Conservation (phyloP, 768 basidiomycete genomes). For the Podaxis sp. region DNA sequence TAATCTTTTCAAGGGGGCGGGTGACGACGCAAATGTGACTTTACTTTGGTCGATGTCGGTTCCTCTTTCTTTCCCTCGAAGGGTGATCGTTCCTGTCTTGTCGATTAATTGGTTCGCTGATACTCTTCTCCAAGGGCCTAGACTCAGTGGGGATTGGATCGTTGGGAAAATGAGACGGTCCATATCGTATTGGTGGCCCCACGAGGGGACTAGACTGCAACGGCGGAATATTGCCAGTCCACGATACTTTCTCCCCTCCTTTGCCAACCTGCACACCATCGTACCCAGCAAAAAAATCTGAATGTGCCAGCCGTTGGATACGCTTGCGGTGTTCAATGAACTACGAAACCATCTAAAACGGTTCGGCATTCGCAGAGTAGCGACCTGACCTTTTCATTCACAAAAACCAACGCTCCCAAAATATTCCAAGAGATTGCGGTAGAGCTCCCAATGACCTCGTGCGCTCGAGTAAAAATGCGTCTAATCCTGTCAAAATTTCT, state of each 20-base stretch:
- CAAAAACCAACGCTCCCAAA: constrained; percentile 22
- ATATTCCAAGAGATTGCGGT: constrained; percentile 15
- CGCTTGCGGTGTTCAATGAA: neutral
- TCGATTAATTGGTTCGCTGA: neutral
- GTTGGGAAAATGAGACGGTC: neutral
- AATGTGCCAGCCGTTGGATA: neutral
- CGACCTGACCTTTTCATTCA: constrained; percentile 13
- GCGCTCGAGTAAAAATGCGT: constrained; percentile 30
- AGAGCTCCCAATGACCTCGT: constrained; percentile 18
- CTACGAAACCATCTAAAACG: neutral
- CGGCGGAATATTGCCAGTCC: neutral
- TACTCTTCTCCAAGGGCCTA: neutral
- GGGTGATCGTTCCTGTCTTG: neutral
- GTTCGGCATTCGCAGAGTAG: neutral
- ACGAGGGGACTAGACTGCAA: neutral
- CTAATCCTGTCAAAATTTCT: constrained; percentile 23
- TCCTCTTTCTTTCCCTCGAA: neutral
- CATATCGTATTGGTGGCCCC: neutral
- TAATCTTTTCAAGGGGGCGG: neutral
- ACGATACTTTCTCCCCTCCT: neutral
- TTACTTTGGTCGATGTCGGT: neutral
- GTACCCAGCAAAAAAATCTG: neutral
- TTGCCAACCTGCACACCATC: neutral
- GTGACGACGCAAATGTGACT: neutral
- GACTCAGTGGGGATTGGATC: neutral